A percentile compares a stretch with the other conserved stretches of the same genome.
phyloP scores from a whole-genome alignment of 352 stramenopile species.

The Phytophthora rubi region DNA sequence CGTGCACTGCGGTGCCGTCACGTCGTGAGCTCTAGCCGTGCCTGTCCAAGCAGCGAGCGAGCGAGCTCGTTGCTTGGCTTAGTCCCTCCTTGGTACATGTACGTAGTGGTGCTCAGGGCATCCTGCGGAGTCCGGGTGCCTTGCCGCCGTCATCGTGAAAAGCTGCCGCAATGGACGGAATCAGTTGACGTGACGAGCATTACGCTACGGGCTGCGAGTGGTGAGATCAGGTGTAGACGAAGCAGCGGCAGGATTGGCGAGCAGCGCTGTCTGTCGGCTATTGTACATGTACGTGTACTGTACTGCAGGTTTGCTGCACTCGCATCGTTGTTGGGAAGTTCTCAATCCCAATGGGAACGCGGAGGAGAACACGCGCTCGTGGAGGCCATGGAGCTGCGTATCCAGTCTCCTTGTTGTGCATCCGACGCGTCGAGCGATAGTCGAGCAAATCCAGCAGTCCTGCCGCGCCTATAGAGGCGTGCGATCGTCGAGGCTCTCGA shows the following conservation, averaged over 20 bases:
- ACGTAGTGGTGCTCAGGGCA: too few species aligned
- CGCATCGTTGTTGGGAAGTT: not conserved
- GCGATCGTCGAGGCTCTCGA: conserved; percentile 15
- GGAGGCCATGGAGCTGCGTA: not conserved
- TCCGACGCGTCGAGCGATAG: conserved; percentile 1
- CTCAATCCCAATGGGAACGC: too few species aligned
- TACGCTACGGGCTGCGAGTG: conserved; percentile 15
- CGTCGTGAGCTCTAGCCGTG: conserved; percentile 7
- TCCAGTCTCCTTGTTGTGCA: not conserved
- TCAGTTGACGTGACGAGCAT: conserved; percentile 5
- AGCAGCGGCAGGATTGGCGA: not conserved
- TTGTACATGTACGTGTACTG: not conserved
- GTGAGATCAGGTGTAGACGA: conserved; percentile 24
- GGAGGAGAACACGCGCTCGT: not conserved
- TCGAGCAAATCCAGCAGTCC: conserved; percentile 11
- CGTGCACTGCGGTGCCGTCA: conserved; percentile 19
- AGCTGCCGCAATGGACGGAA: not conserved
- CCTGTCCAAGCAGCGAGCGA: conserved; percentile 20
- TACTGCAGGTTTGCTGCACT: not conserved
- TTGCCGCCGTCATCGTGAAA: conserved; percentile 4
- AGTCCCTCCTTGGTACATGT: not conserved
- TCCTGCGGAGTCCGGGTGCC: not conserved
- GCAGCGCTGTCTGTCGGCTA: not conserved
- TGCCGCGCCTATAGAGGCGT: conserved; percentile 2
- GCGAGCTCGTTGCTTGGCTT: not conserved